Evolutionary conservation across 495 filamentous ascomycete species (phyloP).

Genomic region (Oleoguttula mirabilis): DNA sequence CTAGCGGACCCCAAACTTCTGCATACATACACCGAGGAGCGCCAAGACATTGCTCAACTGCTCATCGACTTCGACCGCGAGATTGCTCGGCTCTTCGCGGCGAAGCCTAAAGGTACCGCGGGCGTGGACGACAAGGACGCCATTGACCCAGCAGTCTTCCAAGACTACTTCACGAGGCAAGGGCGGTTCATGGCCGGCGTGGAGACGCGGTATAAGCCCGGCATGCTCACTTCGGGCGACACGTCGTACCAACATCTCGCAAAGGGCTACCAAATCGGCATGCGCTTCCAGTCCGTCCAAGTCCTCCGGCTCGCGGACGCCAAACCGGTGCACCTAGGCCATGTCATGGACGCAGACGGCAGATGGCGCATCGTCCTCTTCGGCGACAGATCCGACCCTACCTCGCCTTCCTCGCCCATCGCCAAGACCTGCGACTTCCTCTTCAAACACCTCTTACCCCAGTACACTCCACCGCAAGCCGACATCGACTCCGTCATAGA

Average conservation of each 20-base stretch:
- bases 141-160: constrained; percentile 30
- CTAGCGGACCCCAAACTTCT: constrained; percentile 44
- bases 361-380: constrained; percentile 52
- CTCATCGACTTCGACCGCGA: constrained; percentile 63
- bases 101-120: constrained; percentile 19
- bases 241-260: constrained; percentile 27
- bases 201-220: constrained; percentile 39
- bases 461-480: constrained; percentile 13
- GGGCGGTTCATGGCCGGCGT: constrained; percentile 55
- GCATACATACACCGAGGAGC: constrained; percentile 57
- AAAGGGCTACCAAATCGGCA: constrained; percentile 39
- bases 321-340: constrained; percentile 41
- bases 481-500: constrained; percentile 20
- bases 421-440: constrained; percentile 10
- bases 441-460: constrained; percentile 4
- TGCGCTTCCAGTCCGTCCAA: constrained; percentile 44
- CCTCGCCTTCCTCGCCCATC: constrained; percentile 5
- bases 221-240: constrained; percentile 9
- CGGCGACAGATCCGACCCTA: constrained; percentile 17
- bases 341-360: constrained; percentile 41
- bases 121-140: constrained; percentile 8
- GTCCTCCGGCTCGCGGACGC: constrained; percentile 49
- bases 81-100: constrained; percentile 51
- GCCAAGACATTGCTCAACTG: constrained; percentile 54
- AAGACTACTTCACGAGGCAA: constrained; percentile 47